Conservation (phyloP, 495 filamentous ascomycete genomes). For the Neurospora sp. region DNA sequence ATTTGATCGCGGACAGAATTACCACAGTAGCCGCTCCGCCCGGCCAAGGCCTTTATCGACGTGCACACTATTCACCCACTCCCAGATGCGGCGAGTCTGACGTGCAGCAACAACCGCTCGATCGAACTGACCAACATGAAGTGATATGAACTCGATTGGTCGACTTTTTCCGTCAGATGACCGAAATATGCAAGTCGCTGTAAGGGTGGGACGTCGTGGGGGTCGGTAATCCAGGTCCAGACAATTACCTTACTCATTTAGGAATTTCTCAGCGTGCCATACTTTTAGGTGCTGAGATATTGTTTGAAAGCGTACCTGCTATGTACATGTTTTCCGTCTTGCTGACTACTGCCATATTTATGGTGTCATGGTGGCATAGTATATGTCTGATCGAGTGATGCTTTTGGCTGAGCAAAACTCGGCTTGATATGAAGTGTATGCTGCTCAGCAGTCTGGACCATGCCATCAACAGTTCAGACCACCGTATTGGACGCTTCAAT, state of each 20-base stretch:
- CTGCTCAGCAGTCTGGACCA: background rate
- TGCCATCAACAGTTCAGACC: background rate
- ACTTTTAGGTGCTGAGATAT: background rate
- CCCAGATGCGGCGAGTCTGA: background rate
- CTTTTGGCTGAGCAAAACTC: background rate
- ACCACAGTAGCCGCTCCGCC: background rate
- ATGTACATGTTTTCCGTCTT: background rate
- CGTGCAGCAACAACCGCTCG: background rate
- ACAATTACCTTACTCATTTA: too few relatives aligned
- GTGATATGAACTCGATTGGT: background rate
- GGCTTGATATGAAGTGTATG: background rate
- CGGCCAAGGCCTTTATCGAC: background rate
- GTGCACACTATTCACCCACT: background rate
- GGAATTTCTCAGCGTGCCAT: background rate
- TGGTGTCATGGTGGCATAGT: background rate
- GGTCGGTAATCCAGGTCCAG: too few relatives aligned
- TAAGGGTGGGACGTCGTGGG: background rate
- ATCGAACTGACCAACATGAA: background rate
- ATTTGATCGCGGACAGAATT: background rate
- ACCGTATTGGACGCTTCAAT: background rate
- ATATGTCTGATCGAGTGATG: background rate
- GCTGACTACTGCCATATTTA: background rate
- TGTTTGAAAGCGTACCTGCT: background rate
- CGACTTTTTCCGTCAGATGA: background rate
- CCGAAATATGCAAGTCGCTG: background rate